These are phyloP conservation scores for Fragaria iinumae DNA, from an alignment of 306 rosid species.

Conservation along the genomic window DNA sequence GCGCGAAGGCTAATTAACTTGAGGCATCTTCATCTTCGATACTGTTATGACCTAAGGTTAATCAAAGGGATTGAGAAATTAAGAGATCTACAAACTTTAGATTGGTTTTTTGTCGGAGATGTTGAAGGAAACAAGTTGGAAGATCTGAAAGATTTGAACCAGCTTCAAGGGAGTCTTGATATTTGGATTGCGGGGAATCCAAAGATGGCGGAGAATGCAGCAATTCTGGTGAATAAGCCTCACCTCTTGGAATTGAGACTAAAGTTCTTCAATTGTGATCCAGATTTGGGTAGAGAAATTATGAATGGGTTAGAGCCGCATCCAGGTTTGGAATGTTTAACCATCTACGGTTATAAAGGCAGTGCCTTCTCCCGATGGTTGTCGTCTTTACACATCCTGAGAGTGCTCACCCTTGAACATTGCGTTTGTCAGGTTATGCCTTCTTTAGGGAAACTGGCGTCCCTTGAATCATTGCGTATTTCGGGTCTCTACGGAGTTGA, in stretches of 20 bases:
- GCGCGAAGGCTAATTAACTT: too few relatives aligned
- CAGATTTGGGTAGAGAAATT: neutral
- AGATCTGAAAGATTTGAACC: neutral
- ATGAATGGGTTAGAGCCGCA: conserved; percentile 12
- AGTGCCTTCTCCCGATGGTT: neutral
- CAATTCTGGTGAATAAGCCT: too few relatives aligned
- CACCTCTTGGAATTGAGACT: neutral
- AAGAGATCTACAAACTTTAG: too few relatives aligned
- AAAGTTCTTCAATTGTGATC: too few relatives aligned
- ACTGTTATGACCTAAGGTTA: rapidly evolving
- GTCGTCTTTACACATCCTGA: neutral
- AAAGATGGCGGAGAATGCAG: neutral
- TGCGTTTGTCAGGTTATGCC: neutral
- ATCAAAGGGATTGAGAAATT: too few relatives aligned
- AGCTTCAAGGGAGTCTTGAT: neutral
- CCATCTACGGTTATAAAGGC: rapidly evolving
- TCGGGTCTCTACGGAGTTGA: rapidly evolving
- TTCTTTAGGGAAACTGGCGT: conserved; percentile 16
- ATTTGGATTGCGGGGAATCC: rapidly evolving
- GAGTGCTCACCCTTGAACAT: rapidly evolving
- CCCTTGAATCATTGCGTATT: neutral
- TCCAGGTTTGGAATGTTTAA: neutral
- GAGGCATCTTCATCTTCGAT: too few relatives aligned
- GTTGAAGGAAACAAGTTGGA: neutral
- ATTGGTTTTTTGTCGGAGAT: too few relatives aligned